Base-by-base conservation (phyloP, 176 grass and related monocot species). In the Calamus simplicifolius region DNA sequence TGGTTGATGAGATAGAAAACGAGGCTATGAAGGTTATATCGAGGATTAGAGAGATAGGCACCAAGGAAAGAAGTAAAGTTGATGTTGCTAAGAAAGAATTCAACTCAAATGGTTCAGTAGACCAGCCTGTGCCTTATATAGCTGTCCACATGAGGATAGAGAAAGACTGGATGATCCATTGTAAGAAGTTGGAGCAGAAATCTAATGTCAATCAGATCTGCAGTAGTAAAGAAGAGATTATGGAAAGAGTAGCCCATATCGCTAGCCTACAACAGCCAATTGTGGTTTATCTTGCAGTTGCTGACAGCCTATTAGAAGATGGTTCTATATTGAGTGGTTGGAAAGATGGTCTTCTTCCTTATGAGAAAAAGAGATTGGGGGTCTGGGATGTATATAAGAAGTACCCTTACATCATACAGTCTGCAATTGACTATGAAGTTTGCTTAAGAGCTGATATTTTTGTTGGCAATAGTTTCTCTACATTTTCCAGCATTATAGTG, bases 91-190 rank as follows among this genome's bases (percentile, higher is more conserved):
- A 23, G 21, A 23, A 72, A 50, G 78, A 89, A 49, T 50, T 56
- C 3, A 53, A 16, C 18, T 56, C n/a, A 69, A 63, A 69, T 73
- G 30, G 59, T 4, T 56, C 48, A 15, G 19, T 18, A 2, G 57
- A 68, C 51, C 59, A 60, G 14, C 64, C 57, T 51, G 43, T 80
- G 54, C 91, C 81, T 0, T 97, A 91, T 15, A 74, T 97, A 72
- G 92, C 92, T 62, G 93, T 92, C 67, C 93, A 98, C 59, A 88
- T 92, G 87, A 98, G 93, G 70, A 92, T 98, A 63, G 93, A 98
- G 75, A 98, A 98, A 64, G 93, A 98, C 72, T 98, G 93, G 93
- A 98, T 98, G 87, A 98, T 98, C 53, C 93, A 98, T 80, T 98
- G 93, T 74, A 98, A 92, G 73, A 98, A 98, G 52, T 80, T 84